Evolutionary conservation across 2,329 filamentous ascomycete genomes (phyloP), one percentile per base, ranked within the genome.

Genomic region (Paraphoma chrysanthemicola): DNA sequence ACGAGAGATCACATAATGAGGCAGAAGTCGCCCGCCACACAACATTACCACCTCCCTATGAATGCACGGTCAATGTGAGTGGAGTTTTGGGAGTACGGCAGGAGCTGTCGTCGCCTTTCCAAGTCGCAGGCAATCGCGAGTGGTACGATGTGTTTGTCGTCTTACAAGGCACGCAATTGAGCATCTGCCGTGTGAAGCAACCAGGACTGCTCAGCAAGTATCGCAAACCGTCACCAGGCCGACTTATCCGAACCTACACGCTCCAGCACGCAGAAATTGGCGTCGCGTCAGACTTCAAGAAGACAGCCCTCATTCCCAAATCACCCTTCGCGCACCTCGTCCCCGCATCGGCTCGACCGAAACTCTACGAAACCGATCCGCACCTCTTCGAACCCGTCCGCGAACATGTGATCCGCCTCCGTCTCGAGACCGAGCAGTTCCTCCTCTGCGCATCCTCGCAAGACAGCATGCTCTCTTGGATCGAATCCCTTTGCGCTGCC

Each of bases 241-340:
- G 80, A 53, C 76, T 92, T 38, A 79, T 91, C 60, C 85, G 82
- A 71, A 85, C 83, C n/a, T 93, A 91, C 71, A 90, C 87, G 50
- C 80, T 93, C 46, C 84, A 91, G 61, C 88, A 92, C 70, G 90
- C 90, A 18, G 90, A 93, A 74, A 86, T 90, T 18, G 90, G 90
- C 10, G 85, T 92, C 59, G 90, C 90, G 9, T 84, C 86, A 14
- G 90, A 93, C 74, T 89, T 90, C 71, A 82, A 84, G 66, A 90
- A 91, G 83, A 72, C 70, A 0, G 56, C 77, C 2, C 62, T 82
- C 30, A 63, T 77, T 0, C 81, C 81, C 8, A 78, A 78, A 53
- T 79, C 77, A 10, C 72, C 79, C 5, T 73, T 83, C 41, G 81
- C 79, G 8, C 76, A 80, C 57, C 67, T 83, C 23, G 73, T 83